A percentile compares a stretch with the other conserved stretches of the same genome.
Conservation (phyloP, 208 protist species). For the Wallacemonas rigidus region DNA sequence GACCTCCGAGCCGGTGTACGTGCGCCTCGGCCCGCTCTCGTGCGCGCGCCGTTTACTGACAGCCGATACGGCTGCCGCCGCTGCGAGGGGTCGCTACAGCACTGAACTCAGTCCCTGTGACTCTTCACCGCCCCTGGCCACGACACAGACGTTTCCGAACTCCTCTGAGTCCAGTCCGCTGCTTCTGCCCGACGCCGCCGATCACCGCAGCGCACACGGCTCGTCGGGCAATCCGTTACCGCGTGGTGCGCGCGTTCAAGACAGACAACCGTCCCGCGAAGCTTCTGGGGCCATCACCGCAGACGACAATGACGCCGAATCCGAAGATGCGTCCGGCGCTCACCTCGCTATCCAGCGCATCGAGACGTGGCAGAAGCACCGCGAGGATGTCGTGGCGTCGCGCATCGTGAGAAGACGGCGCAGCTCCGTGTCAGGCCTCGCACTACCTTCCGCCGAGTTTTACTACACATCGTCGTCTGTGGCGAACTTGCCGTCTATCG, state of each 20-base stretch:
- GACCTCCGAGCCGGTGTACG: slow-evolving; percentile 5
- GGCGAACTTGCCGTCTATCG: not conserved
- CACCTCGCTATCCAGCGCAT: slow-evolving; percentile 27
- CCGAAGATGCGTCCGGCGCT: slow-evolving; percentile 14
- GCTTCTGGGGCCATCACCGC: not conserved
- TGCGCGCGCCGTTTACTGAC: not conserved
- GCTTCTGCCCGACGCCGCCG: not conserved
- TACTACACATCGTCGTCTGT: slow-evolving; percentile 26
- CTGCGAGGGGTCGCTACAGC: not conserved
- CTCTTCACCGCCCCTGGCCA: not conserved
- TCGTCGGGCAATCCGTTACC: not conserved
- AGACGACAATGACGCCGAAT: not conserved
- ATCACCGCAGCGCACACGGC: not conserved
- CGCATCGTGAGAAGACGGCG: slow-evolving; percentile 26
- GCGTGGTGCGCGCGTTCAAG: too few species aligned
- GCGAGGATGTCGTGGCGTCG: slow-evolving; percentile 27
- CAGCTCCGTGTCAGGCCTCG: slow-evolving; percentile 24
- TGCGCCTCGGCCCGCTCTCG: not conserved
- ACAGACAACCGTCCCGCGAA: not conserved
- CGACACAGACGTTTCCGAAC: slow-evolving; percentile 1
- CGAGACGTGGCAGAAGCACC: slow-evolving; percentile 39
- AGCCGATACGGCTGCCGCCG: not conserved
- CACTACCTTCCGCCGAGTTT: slow-evolving; percentile 28
- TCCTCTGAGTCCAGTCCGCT: slow-evolving; percentile 1
- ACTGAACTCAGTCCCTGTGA: not conserved